A percentile compares a stretch with the other conserved stretches of the same genome.
phyloP scores from a whole-genome alignment of 2,329 filamentous ascomycete genomes.

The Microsporum ferrugineum region DNA sequence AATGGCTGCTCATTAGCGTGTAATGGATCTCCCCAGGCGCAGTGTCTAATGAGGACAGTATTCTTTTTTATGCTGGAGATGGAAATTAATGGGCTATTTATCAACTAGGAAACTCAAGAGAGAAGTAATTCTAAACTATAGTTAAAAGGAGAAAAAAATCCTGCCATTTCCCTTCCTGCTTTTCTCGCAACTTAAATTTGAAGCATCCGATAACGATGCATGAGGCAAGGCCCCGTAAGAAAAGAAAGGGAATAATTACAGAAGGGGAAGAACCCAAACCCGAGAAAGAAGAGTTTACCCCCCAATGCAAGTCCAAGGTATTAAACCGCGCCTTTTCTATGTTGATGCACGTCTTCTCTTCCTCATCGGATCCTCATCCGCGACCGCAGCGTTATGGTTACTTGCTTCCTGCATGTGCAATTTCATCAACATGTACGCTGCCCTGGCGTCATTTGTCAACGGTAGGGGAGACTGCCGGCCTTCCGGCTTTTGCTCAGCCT shows the following conservation, averaged over 20 bases:
- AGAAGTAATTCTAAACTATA: too few species aligned
- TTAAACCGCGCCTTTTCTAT: not conserved
- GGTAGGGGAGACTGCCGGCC: conserved; percentile 17
- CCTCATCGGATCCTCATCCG: conserved; percentile 13
- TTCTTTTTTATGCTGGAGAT: too few species aligned
- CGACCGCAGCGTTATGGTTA: conserved; percentile 7
- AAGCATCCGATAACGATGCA: not conserved
- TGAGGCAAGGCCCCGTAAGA: not conserved
- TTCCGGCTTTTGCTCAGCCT: not conserved
- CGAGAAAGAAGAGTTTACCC: not conserved
- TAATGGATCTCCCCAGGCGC: too few species aligned
- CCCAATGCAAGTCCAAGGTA: not conserved
- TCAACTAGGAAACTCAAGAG: too few species aligned
- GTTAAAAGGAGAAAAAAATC: too few species aligned
- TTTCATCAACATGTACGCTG: conserved; percentile 29
- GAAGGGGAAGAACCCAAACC: not conserved
- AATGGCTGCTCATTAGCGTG: too few species aligned
- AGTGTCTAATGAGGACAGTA: too few species aligned
- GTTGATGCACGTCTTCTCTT: conserved; percentile 15
- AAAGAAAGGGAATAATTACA: not conserved
- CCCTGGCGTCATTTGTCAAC: conserved; percentile 23
- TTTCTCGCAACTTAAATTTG: not conserved
- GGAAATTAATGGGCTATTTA: too few species aligned
- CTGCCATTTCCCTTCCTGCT: too few species aligned
- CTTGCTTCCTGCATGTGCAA: conserved; percentile 24